Base-by-base conservation (phyloP, 2,329 filamentous ascomycete species). In the Monilinia fructicola region DNA sequence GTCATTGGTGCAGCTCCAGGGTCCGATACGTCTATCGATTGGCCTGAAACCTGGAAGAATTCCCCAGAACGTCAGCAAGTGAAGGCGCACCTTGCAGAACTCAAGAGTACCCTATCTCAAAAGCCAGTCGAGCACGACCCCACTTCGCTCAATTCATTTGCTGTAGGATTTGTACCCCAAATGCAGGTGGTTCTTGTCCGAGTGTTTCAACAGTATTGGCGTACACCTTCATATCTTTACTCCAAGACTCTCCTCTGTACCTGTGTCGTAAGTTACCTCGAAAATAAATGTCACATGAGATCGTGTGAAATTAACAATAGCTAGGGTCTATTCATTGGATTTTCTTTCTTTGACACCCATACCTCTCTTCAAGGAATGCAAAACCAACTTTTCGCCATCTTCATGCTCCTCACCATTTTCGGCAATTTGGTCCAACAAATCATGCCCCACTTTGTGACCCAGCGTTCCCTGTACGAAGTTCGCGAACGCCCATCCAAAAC, bases 401-500 rank as follows among this genome's bases (percentile, higher is more conserved):
- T 94, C 78, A 87, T 93, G 83, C 89, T 89, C 0, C 80, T 93
- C 5, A 91, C 88, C 18, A 90, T 94, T 70, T 84, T 85, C 1
- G 89, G 90, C 1, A 89, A 90, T 0, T 79, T 93, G 1, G 90
- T 93, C 68, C 89, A 93, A 73, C 90, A 93, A 72, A 81, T 93
- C 0, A 89, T 93, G 73, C 91, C 91, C 0, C 85, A 86, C 5
- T 93, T 90, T 74, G 79, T 92, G 63, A 75, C 74, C 4, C 75
- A 76, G 54, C 71, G 75, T 23, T 67, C 73, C 12, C 69, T 94
- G 48, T 95, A 91, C 78, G 80, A 89, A 76, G 86, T 84, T 2
- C 84, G 91, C 14, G 91, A 95, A 76, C 84, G 87, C 55, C 90
- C 86, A 26, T 86, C 89, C 21, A 92, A 92, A 77, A 93, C 93